These are phyloP conservation scores for Zizania latifolia DNA, from an alignment of 176 grass and related monocot genomes.

Conservation along the genomic window DNA sequence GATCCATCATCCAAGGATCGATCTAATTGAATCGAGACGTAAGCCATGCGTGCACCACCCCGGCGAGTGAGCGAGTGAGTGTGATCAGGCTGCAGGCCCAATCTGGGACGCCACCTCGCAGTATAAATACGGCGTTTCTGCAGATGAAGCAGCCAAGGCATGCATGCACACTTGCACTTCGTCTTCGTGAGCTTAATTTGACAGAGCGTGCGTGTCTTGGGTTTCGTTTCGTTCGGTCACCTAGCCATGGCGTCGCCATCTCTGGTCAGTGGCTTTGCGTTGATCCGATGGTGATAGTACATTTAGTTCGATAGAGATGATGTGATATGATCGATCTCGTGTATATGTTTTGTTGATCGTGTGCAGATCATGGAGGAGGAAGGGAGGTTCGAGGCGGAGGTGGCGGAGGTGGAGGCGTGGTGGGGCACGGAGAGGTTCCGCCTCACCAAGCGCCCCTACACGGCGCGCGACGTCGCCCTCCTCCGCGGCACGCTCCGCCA, in stretches of 20 bases:
- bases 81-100: not conserved
- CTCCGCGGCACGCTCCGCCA: constrained; percentile 86
- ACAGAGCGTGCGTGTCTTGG: not conserved
- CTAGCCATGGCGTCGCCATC: constrained; percentile 67
- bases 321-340: not conserved
- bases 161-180: constrained; percentile 26
- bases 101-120: not conserved
- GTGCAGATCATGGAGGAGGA: constrained; percentile 90
- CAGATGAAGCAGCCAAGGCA: constrained; percentile 8
- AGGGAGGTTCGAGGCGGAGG: constrained; percentile 80
- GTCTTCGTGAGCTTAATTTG: not conserved
- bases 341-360: not conserved
- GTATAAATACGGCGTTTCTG: constrained; percentile 38
- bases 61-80: not conserved
- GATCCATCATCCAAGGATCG: not conserved
- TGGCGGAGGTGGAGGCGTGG: constrained; percentile 71
- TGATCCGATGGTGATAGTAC: not conserved
- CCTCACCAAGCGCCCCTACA: constrained; percentile 63
- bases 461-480: constrained; percentile 66
- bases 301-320: not conserved
- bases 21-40: not conserved
- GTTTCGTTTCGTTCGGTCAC: not conserved
- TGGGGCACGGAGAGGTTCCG: constrained; percentile 81
- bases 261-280: constrained; percentile 37
- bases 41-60: not conserved